Evolutionary conservation across 148 eudicot genomes (phyloP).

Genomic region (Amaranthus cruentus): DNA sequence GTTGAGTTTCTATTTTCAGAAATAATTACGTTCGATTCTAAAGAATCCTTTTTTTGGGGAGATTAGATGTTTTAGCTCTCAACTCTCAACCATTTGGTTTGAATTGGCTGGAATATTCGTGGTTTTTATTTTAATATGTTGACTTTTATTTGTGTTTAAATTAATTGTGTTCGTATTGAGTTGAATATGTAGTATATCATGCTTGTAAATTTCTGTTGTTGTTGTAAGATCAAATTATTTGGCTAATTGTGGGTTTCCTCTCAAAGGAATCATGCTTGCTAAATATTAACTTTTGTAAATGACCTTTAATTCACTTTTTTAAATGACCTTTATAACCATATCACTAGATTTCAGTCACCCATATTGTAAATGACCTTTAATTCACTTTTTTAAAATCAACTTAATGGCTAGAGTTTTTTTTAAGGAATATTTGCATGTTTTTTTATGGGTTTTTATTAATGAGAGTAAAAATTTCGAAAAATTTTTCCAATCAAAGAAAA

Average conservation of each 20-base stretch:
- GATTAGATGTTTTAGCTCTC: not conserved
- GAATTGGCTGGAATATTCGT: not conserved
- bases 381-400: too few relatives aligned
- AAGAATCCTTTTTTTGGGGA: not conserved
- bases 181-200: not conserved
- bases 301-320: too few relatives aligned
- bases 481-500: too few relatives aligned
- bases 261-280: slow-evolving; percentile 32
- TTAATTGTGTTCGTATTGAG: not conserved
- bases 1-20: not conserved
- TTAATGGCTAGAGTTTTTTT: too few relatives aligned
- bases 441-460: too few relatives aligned
- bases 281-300: not conserved
- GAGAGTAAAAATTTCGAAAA: too few relatives aligned
- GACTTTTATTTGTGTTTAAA: not conserved
- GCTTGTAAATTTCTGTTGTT: not conserved
- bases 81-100: not conserved
- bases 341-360: too few relatives aligned
- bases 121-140: not conserved
- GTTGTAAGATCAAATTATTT: not conserved
- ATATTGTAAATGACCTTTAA: too few relatives aligned
- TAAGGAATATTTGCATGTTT: too few relatives aligned
- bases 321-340: too few relatives aligned
- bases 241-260: slow-evolving; percentile 13
- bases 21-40: not conserved